Percentiles rank a stretch among this genome's conserved stretches.
These are phyloP conservation scores for Ogataea paraovalis DNA, from an alignment of 805 yeast genomes.

Conservation along the genomic window DNA sequence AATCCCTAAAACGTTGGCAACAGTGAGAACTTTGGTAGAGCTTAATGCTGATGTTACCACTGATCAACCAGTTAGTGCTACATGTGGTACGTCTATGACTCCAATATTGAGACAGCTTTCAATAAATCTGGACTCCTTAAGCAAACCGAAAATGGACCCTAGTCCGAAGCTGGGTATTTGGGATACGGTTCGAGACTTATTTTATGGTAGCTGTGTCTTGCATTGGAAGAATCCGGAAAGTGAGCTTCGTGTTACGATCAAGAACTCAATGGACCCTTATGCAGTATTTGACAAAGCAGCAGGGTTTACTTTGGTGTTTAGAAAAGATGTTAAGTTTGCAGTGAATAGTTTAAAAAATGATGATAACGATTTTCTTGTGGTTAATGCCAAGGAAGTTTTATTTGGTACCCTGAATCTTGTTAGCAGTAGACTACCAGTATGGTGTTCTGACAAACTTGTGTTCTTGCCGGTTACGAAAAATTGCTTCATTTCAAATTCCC, in stretches of 20 bases:
- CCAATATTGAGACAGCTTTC: conserved; percentile 80
- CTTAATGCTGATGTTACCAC: conserved; percentile 54
- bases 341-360: conserved; percentile 61
- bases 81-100: conserved; percentile 76
- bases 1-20: conserved; percentile 71
- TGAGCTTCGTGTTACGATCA: conserved; percentile 54
- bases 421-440: conserved; percentile 47
- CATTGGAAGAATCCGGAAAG: conserved; percentile 44
- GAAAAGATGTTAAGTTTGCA: conserved; percentile 52
- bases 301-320: conserved; percentile 76
- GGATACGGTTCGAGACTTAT: conserved; percentile 77
- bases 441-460: conserved; percentile 51
- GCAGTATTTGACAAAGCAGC: conserved; percentile 59
- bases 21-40: conserved; percentile 68
- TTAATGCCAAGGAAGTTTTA: conserved; percentile 55
- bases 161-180: conserved; percentile 84
- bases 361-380: conserved; percentile 62
- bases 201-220: conserved; percentile 64
- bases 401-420: conserved; percentile 78
- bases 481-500: conserved; percentile 16
- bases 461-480: conserved; percentile 39
- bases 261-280: conserved; percentile 81
- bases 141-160: conserved; percentile 88
- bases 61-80: conserved; percentile 54
- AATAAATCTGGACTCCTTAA: conserved; percentile 73